Percentiles rank a stretch among this genome's conserved stretches.
Conservation (phyloP, 257 asterid species). For the Capsicum rhomboideum region DNA sequence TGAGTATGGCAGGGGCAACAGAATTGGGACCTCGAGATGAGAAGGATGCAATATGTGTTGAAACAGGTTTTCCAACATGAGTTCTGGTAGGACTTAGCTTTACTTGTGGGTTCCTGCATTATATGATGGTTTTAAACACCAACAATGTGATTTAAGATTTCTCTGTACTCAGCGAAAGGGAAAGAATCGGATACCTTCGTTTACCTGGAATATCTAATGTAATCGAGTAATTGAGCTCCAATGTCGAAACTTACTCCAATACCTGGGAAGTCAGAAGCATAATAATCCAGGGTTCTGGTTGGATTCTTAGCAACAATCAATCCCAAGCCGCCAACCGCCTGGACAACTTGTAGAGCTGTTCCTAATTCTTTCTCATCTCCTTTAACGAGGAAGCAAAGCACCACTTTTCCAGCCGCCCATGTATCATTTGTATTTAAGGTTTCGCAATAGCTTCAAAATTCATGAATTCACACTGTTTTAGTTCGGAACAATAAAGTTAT, state of each 20-base stretch:
- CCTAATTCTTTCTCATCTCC: neutral
- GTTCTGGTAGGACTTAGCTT: no score
- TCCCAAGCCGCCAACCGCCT: slow-evolving; percentile 15
- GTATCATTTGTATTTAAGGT: slow-evolving; percentile 14
- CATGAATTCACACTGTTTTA: neutral
- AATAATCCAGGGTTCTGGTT: neutral
- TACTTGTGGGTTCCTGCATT: slow-evolving; percentile 14
- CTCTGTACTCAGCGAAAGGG: neutral
- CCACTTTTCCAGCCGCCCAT: slow-evolving; percentile 24
- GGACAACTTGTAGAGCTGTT: neutral
- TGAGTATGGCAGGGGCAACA: slow-evolving; percentile 23
- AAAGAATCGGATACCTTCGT: neutral
- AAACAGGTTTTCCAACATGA: neutral
- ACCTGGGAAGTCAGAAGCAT: slow-evolving; percentile 1
- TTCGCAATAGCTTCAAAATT: slow-evolving; percentile 17
- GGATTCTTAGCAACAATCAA: slow-evolving; percentile 19
- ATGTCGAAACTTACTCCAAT: slow-evolving; percentile 12
- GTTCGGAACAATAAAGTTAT: neutral
- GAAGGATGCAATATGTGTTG: neutral
- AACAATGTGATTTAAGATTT: neutral
- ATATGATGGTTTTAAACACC: neutral
- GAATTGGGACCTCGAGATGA: slow-evolving; percentile 28
- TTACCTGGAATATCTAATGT: slow-evolving; percentile 26
- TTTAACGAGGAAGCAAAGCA: slow-evolving; percentile 16
- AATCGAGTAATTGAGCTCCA: slow-evolving; percentile 21